Conservation (phyloP, 495 filamentous ascomycete species). For the Usnea hakonensis region DNA sequence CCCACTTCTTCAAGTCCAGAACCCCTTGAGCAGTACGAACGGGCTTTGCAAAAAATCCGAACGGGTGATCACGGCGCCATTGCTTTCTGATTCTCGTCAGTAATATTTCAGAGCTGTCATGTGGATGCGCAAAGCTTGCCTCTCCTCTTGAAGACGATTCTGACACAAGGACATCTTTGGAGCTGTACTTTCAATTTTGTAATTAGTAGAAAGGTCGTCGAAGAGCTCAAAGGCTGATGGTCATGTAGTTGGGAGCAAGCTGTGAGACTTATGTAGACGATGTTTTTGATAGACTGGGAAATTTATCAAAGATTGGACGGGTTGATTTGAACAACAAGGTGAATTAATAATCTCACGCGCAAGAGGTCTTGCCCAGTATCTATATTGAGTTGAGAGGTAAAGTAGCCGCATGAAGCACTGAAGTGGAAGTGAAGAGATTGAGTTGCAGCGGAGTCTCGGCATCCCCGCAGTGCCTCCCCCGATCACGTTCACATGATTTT, state of each 20-base stretch:
- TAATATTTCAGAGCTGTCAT: not conserved
- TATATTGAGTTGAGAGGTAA: not conserved
- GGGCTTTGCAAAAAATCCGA: slow-evolving; percentile 93
- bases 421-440: not conserved
- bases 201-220: not conserved
- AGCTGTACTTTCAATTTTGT: not conserved
- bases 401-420: not conserved
- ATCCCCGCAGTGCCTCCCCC: slow-evolving; percentile 3
- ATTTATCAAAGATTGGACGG: not conserved
- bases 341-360: not conserved
- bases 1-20: slow-evolving; percentile 90
- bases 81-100: slow-evolving; percentile 58
- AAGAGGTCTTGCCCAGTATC: not conserved
- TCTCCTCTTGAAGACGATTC: slow-evolving; percentile 85
- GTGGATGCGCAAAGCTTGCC: slow-evolving; percentile 44
- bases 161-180: slow-evolving; percentile 72
- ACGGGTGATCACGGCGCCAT: slow-evolving; percentile 94
- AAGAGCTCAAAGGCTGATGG: not conserved
- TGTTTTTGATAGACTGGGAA: not conserved
- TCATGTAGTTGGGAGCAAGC: not conserved
- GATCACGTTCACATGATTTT: not conserved
- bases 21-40: slow-evolving; percentile 69
- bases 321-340: not conserved
- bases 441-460: not conserved
- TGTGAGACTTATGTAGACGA: not conserved